Base-by-base conservation (phyloP, 2,329 filamentous ascomycete genomes). In the Eurotiales sp. region DNA sequence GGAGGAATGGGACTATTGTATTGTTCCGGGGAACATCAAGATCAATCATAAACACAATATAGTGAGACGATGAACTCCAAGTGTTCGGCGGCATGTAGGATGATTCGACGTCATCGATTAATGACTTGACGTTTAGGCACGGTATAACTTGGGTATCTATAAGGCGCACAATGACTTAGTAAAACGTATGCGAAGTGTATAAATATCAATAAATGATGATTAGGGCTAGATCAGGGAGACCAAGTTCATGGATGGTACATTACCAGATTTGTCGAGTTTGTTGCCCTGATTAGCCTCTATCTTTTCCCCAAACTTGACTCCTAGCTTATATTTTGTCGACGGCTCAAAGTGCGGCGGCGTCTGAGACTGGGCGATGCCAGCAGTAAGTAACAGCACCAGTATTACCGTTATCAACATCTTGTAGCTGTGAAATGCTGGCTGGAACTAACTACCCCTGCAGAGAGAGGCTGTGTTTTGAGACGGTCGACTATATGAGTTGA, bases 321-420 rank as follows among this genome's bases (percentile, higher is more conserved):
- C 50, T 23, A 52, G 14, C 10, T 30, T 47, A 8, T 48, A 23
- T 8, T 29, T 23, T 11, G 44, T 44, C 12, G 50, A 42, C 27
- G 50, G 50, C 45, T 52, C 44, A 32, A 52, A 52, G 8, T 23
- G 44, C 19, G 50, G 50, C 11, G 50, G 50, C 17, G 50, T 52
- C 45, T 48, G 47, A 22, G 27, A 43, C 14, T 43, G 40, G 36
- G 21, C 39, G 17, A 50, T 27, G 19, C 37, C 22, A 12, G 36
- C 11, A 10, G 21, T 30, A 25, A 43, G 27, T 14, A 50, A 42
- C 11, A 50, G 11, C 4, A 27, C 15, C 8, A 43, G 14, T 23
- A 43, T 27, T 22, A 3, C 6, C n/a, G 21, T 36, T 2, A 49
- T 42, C 15, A 50, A 42, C 47, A 50, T 50, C 21, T 19, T 37